Evolutionary conservation across 768 basidiomycete genomes (phyloP).

Genomic region (Clathrus columnatus): DNA sequence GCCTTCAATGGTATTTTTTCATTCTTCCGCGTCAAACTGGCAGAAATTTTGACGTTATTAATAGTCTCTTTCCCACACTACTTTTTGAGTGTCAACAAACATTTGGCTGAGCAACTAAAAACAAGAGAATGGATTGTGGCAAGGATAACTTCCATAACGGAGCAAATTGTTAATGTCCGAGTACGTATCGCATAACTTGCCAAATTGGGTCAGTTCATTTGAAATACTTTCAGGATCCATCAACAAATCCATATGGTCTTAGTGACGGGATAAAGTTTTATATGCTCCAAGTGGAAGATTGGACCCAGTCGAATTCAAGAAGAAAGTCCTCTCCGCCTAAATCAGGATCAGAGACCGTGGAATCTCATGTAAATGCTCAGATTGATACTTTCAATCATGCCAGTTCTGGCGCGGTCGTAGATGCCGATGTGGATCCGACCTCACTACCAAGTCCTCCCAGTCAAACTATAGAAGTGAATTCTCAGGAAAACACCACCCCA

Average conservation of each 20-base stretch:
- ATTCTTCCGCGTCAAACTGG: neutral
- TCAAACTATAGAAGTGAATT: conserved; percentile 65
- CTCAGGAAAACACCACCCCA: conserved; percentile 54
- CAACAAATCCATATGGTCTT: conserved; percentile 82
- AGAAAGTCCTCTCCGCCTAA: conserved; percentile 44
- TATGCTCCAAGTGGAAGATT: conserved; percentile 89
- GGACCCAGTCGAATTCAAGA: conserved; percentile 68
- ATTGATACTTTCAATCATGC: conserved; percentile 13
- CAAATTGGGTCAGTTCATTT: conserved; percentile 8
- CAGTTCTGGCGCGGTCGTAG: conserved; percentile 11
- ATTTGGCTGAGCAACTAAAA: conserved; percentile 82
- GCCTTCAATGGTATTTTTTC: conserved; percentile 82
- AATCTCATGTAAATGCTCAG: neutral
- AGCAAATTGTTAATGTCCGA: conserved; percentile 73
- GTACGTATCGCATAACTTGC: conserved; percentile 35
- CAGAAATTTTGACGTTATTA: conserved; percentile 4
- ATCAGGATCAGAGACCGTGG: conserved; percentile 8
- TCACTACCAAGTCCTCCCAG: conserved; percentile 53
- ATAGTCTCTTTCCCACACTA: conserved; percentile 95
- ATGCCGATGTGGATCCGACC: conserved; percentile 21
- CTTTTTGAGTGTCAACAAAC: conserved; percentile 83
- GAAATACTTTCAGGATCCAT: conserved; percentile 48
- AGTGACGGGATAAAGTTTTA: conserved; percentile 88
- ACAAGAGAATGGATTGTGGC: conserved; percentile 93
- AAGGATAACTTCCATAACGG: conserved; percentile 79